Evolutionary conservation across 1,284 basidiomycete genomes (phyloP), one percentile per base, ranked within the genome.

Genomic region (Cryptococcus sp.): DNA sequence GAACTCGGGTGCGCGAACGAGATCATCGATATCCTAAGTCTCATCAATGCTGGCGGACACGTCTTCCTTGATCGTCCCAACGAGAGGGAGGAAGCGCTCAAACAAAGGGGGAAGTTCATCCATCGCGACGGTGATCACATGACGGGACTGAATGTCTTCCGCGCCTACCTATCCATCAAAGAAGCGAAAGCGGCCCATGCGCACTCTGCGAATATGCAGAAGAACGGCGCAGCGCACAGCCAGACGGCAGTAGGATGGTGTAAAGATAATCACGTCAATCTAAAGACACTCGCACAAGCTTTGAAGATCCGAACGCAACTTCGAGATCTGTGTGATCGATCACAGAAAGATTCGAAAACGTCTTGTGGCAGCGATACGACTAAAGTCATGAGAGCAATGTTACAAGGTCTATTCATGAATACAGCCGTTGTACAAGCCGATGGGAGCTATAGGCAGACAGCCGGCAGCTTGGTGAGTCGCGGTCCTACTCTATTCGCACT

Each of bases 51-150:
- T 5, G 80, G 80, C 83, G 86, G 25, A 85, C 86, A 63, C 58
- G 82, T 92, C 16, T 91, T 92, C 78, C 70, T 88, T 52, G 84
- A 69, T 65, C 72, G 66, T 46, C 68, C 52, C 15, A 86, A 87
- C 57, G 83, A 88, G 52, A 84, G 93, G 20, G 89, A 93, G 50
- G 80, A 80, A 5, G 87, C 88, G 0, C 77, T 82, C 0, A 86
- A 86, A 53, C 87, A 87, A 0, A 82, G 89, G 2, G 79, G 82
- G 46, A 89, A 89, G 72, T 97, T 97, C 73, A 82, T 86, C 15
- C 89, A 93, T 72, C 80, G 85, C 3, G 86, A 88, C 54, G 94
- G 95, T 22, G 95, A 99, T 73, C 92, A 96, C 73, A 81, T 96
- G 58, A 96, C 93, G 15, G 83, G 88, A 55, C 82, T 97, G 61